Evolutionary conservation across 768 basidiomycete species (phyloP).

Genomic region (Russula lepida): DNA sequence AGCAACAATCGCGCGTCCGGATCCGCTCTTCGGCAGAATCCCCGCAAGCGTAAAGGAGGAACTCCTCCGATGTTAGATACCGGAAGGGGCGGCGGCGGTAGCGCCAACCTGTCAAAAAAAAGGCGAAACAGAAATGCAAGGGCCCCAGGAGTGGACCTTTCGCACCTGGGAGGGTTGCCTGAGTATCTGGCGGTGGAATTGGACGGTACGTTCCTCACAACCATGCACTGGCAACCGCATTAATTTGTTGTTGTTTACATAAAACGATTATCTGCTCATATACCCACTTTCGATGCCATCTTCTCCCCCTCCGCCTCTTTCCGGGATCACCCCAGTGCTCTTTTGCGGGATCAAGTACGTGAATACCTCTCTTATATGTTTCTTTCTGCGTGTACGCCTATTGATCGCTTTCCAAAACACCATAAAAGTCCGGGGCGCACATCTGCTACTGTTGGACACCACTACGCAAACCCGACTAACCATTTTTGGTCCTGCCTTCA

Average conservation of each 20-base stretch:
- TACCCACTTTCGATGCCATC: background rate
- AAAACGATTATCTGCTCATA: background rate
- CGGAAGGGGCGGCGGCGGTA: background rate
- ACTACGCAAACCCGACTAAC: slow-evolving; percentile 73
- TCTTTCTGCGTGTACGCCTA: background rate
- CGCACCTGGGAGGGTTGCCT: slow-evolving; percentile 41
- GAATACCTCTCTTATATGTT: background rate
- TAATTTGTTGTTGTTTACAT: too few species aligned
- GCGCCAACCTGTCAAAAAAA: background rate
- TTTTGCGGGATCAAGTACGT: slow-evolving; percentile 82
- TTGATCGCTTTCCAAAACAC: background rate
- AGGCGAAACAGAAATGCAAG: slow-evolving; percentile 37
- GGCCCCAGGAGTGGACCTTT: slow-evolving; percentile 38
- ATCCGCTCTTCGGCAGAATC: background rate
- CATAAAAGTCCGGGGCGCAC: slow-evolving; percentile 50
- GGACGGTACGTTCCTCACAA: slow-evolving; percentile 38
- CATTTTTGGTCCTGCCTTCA: slow-evolving; percentile 76
- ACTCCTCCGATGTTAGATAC: background rate
- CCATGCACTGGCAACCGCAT: too few species aligned
- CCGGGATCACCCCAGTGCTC: slow-evolving; percentile 39
- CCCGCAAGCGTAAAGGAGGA: background rate
- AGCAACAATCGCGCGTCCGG: background rate
- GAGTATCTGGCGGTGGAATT: slow-evolving; percentile 48
- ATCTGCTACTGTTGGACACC: slow-evolving; percentile 65
- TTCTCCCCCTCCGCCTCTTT: background rate